phyloP scores from a whole-genome alignment of 768 basidiomycete species.

The Trametes cinnabarina region DNA sequence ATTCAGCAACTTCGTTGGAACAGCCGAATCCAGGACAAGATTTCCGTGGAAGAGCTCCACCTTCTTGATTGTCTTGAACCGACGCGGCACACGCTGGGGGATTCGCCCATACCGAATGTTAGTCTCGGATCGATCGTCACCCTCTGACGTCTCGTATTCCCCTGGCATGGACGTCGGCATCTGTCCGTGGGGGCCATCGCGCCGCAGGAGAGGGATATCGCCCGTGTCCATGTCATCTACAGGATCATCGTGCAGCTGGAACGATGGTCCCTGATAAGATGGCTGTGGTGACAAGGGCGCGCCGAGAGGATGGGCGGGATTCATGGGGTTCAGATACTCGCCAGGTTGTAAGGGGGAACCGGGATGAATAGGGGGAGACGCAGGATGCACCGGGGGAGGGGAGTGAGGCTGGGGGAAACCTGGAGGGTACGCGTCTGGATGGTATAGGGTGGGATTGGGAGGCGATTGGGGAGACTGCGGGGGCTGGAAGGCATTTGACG shows the following conservation, averaged over 20 bases:
- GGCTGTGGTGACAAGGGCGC: constrained; percentile 11
- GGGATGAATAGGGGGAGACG: constrained; percentile 17
- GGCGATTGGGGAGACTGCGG: constrained; percentile 23
- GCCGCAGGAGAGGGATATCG: constrained; percentile 61
- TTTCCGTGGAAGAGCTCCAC: constrained; percentile 94
- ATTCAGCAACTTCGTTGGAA: constrained; percentile 87
- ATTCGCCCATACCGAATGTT: constrained; percentile 88
- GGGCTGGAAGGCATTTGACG: constrained; percentile 15
- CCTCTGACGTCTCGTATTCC: constrained; percentile 36
- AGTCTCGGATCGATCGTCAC: constrained; percentile 38
- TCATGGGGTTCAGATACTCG: constrained; percentile 20
- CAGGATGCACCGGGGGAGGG: constrained; percentile 13
- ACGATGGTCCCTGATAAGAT: constrained; percentile 23
- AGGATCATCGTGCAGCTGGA: constrained; percentile 44
- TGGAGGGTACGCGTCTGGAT: constrained; percentile 10
- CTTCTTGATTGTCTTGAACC: constrained; percentile 92
- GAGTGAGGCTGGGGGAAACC: constrained; percentile 27
- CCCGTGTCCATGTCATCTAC: constrained; percentile 48
- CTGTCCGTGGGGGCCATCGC: constrained; percentile 30
- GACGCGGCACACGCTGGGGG: constrained; percentile 83
- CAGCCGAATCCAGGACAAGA: constrained; percentile 85
- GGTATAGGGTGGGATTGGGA: constrained; percentile 14
- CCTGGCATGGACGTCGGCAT: constrained; percentile 42
- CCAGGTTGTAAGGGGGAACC: constrained; percentile 19
- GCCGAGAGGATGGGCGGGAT: constrained; percentile 10